Evolutionary conservation across 164 flowering plant genomes (phyloP).

Genomic region (Nymphaea colorata): DNA sequence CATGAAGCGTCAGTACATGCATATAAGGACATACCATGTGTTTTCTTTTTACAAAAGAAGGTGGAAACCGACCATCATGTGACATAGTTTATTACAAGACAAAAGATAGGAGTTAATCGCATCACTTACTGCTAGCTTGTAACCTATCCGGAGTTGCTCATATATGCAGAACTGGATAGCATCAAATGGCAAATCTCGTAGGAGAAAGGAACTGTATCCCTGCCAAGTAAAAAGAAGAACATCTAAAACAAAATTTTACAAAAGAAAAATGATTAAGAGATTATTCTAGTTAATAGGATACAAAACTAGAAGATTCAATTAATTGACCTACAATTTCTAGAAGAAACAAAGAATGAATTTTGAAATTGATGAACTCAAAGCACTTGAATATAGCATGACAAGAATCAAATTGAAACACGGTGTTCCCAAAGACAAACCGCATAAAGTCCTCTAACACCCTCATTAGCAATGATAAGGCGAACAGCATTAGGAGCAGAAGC

Average conservation of each 20-base stretch:
- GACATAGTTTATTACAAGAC: too few species aligned
- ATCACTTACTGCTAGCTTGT: constrained; percentile 64
- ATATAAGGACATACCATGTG: too few species aligned
- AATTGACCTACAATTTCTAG: neutral
- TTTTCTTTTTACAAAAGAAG: too few species aligned
- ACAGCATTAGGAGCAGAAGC: constrained; percentile 77
- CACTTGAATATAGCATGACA: neutral
- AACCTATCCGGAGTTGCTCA: constrained; percentile 93
- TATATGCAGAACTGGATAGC: constrained; percentile 95
- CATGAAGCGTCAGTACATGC: too few species aligned
- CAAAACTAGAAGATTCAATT: neutral
- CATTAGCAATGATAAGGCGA: constrained; percentile 56
- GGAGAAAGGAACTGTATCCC: constrained; percentile 90
- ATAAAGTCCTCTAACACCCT: constrained; percentile 83
- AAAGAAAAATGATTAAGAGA: neutral
- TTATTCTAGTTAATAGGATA: neutral
- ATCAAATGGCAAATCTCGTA: constrained; percentile 96
- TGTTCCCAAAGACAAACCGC: constrained; percentile 33
- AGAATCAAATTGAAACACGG: neutral
- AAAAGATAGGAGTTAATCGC: neutral
- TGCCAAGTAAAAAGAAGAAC: constrained; percentile 9
- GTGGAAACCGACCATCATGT: too few species aligned
- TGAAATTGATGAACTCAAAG: neutral
- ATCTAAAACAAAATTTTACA: neutral
- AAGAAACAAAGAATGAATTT: neutral